Base-by-base conservation (phyloP, 495 filamentous ascomycete species). In the Neurospora terricola region DNA sequence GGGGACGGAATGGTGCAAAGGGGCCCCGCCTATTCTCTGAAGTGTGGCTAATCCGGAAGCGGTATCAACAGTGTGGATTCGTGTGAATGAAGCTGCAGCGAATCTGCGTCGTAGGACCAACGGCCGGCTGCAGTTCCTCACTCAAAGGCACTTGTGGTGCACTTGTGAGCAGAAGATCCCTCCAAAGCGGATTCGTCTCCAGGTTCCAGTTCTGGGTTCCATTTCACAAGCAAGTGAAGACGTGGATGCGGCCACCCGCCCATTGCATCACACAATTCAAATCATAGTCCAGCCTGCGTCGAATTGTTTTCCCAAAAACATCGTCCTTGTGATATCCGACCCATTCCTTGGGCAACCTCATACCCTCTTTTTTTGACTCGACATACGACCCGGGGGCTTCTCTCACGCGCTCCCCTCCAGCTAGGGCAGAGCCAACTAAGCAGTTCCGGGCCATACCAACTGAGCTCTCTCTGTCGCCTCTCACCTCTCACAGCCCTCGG, bases 241-340 rank as follows among this genome's bases (percentile, higher is more conserved):
- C 21, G 48, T 30, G 70, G 40, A 48, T 78, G 75, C 76, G 69
- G 77, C 45, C 73, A 73, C 69, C 78, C 77, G 78, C 42, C 36
- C 45, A 73, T 74, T 70, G 73, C 77, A 77, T 78, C 78, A 73
- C 75, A 72, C 72, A 74, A 70, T 71, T 72, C 34, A 18, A 18
- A 18, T 11, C 38, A 23, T 21, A 21, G 38, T 37, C 27, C 5
- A n/a, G 23, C 10, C 66, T 62, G 54, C 23, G 21, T 23, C 43
- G 12, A 16, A 23, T 54, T 37, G 3, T 66, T 27, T 23, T 38
- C n/a, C 43, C 36, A 54, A 69, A 59, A 38, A 39, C 37, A 37
- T n/a, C 59, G 43, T 69, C 48, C 30, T 23, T 70, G 38, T 72
- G 45, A 68, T 72, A 70, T 34, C 69, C 54, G 23, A 34, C 27